Conservation (phyloP, 2,329 filamentous ascomycete species). For the Teratosphaeria gauchensis region DNA sequence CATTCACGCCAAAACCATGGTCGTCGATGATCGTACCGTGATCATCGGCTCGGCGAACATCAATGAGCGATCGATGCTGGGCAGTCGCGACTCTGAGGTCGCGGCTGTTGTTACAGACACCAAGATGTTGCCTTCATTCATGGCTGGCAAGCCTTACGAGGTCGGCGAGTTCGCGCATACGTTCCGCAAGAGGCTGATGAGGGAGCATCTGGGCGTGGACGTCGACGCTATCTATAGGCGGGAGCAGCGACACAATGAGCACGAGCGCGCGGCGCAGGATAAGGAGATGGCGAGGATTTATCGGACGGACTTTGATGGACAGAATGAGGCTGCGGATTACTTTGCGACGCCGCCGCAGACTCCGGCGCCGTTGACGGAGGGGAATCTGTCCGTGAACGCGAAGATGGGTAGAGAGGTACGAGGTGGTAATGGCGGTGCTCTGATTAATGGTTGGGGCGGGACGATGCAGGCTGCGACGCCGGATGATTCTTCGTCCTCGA, state of each 20-base stretch:
- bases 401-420: not conserved
- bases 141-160: conserved; percentile 81
- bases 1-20: conserved; percentile 93
- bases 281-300: conserved; percentile 40
- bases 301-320: conserved; percentile 9
- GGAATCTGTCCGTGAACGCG: conserved; percentile 13
- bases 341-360: conserved; percentile 26
- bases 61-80: conserved; percentile 93
- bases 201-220: conserved; percentile 91
- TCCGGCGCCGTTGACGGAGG: conserved; percentile 12
- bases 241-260: conserved; percentile 16
- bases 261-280: conserved; percentile 47
- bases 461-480: conserved; percentile 4
- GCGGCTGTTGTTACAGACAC: conserved; percentile 86
- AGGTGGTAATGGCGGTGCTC: conserved; percentile 3
- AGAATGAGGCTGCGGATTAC: conserved; percentile 12
- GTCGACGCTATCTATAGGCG: conserved; percentile 63
- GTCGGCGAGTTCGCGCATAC: conserved; percentile 91
- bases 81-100: conserved; percentile 82
- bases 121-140: conserved; percentile 82
- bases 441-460: conserved; percentile 11
- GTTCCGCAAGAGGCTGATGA: conserved; percentile 85
- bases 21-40: conserved; percentile 86
- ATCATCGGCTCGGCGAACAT: conserved; percentile 98
- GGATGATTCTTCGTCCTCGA: conserved; percentile 5